These are phyloP conservation scores for Liriodendron chinense DNA, from an alignment of 164 flowering plant species.

Conservation along the genomic window DNA sequence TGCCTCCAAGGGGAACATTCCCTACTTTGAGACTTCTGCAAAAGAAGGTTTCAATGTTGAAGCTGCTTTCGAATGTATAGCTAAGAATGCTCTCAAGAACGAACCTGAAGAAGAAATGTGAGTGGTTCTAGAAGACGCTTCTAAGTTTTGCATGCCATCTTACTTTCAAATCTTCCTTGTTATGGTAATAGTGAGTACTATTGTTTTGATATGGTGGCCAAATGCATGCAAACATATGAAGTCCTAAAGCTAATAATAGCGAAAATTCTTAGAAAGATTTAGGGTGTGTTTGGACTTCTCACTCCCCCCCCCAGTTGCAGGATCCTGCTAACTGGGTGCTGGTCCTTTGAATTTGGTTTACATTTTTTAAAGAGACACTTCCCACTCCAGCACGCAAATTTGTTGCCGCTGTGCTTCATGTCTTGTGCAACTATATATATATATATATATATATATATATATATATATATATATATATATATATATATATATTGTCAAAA, in stretches of 20 bases:
- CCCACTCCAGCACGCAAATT: too few relatives aligned
- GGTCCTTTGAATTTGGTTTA: too few relatives aligned
- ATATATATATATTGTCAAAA: too few relatives aligned
- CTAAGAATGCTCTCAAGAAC: slow-evolving; percentile 79
- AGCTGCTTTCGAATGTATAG: slow-evolving; percentile 82
- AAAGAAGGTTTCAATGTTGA: slow-evolving; percentile 94
- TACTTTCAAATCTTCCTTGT: background rate
- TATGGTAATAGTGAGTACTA: background rate
- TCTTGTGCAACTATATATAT: too few relatives aligned
- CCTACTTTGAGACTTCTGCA: slow-evolving; percentile 92
- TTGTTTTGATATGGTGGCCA: background rate
- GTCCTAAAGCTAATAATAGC: background rate
- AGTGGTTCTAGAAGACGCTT: slow-evolving; percentile 21
- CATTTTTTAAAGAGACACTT: too few relatives aligned
- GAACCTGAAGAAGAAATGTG: slow-evolving; percentile 89
- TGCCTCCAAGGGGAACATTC: slow-evolving; percentile 89
- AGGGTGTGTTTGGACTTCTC: too few relatives aligned
- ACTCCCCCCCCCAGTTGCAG: too few relatives aligned
- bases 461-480: too few relatives aligned
- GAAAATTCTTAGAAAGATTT: too few relatives aligned
- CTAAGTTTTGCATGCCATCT: background rate
- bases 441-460: too few relatives aligned
- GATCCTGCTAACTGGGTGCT: too few relatives aligned
- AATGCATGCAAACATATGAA: background rate
- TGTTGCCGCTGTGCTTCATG: too few relatives aligned